Evolutionary conservation across 352 stramenopile species (phyloP), one percentile per base, ranked within the genome.

Genomic region (Globisporangium paroecandrum): DNA sequence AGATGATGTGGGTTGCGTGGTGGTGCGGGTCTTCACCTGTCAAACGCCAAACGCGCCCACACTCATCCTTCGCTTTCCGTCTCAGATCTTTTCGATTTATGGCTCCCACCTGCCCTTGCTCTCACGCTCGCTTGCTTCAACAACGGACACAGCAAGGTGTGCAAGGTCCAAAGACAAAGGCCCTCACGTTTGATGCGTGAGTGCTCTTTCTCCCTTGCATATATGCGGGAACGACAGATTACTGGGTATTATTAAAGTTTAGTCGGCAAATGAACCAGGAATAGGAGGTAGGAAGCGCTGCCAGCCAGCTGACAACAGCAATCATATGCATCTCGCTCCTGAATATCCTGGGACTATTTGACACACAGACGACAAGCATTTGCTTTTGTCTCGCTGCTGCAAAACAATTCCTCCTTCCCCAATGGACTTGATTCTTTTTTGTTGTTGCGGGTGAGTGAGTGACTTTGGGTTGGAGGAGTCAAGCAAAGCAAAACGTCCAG

Each of bases 1-100:
- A 47, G 56, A 49, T 47, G 56, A 62, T 62, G 56, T 29, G 41
- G 29, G 9, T 36, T 13, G 57, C 32, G 32, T 62, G 9, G 32
- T 43, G 9, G 12, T 34, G 29, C 3, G 36, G 10, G 25, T 27
- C 36, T n/a, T 43, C 36, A 15, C 10, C 36, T 13, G n/a, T 51
- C 32, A 53, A 38, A 32, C 10, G 29, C 34, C 15, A 47, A 6
- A 62, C 55, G 24, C 55, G 46, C 32, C 8, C 18, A 61, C 32
- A 47, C 29, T 62, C 56, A 62, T 62, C 56, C 51, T 57, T 27
- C 24, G 25, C 2, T 34, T 34, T 5, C 29, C 29, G 36, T 43
- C 36, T 43, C 36, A 43, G 36, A 34, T 34, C 29, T 34, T 4
- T 7, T 29, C 22, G n/a, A 32, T 32, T 15, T n/a, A 49, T 27